Evolutionary conservation across 345 rosid species (phyloP), one percentile per base, ranked within the genome.

Genomic region (Leavenworthia alabamica): DNA sequence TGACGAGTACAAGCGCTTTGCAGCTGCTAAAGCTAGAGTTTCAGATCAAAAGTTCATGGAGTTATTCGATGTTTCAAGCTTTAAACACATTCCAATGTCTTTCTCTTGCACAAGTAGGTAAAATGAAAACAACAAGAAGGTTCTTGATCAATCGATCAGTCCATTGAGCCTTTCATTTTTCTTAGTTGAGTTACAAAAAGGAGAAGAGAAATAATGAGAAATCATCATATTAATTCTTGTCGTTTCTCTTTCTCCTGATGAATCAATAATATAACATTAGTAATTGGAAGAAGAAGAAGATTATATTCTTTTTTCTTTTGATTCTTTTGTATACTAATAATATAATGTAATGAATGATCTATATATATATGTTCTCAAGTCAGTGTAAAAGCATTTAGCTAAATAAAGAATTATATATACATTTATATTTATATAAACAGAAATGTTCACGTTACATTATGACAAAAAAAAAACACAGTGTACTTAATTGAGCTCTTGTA

Each of bases 31-130:
- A 78, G 93, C 98, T 46, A 89, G 98, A 72, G 85, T 83, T 44
- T 75, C 95, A 2, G 96, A 89, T 79, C 89, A 86, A 81, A 89
- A 77, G 85, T 92, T 92, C 68, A 85, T 86, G 93, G 98, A 89
- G 79, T 66, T 79, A 70, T 86, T 92, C 66, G 95, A 92, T 63
- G 76, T 82, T 60, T 81, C 95, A 48, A 70, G 75, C 82, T 70
- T 91, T 63, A 84, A 79, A 74, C 81, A 86, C 43, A 58, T 70
- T 20, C 89, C 96, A 17, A 58, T 82, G 80, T 71, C 91, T 47
- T 86, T 83, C 83, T 84, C 96, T 51, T 80, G 79, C 76, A 78
- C 73, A 12, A 82, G 60, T 74, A 81, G 80, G 73, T 81, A 73
- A 74, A 66, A 56, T 23, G 33, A 61, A 28, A 41, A 23, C 20